Percentiles rank a stretch among this genome's conserved stretches.
Conservation (phyloP, 2,329 filamentous ascomycete genomes). For the Trichoderma guizhouense region DNA sequence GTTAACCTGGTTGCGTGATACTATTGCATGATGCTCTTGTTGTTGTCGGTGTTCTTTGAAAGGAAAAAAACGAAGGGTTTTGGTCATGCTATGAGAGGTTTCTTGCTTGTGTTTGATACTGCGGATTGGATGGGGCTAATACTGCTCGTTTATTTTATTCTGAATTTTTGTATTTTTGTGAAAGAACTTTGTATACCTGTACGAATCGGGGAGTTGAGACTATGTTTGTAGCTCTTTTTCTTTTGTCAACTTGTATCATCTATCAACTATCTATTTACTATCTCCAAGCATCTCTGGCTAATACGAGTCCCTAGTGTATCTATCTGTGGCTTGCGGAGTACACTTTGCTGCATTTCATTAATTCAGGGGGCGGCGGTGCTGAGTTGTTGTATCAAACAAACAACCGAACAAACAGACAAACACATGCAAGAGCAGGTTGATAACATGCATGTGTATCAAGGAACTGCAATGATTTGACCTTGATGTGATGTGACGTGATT, state of each 20-base stretch:
- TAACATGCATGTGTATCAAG: neutral
- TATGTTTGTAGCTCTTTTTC: neutral
- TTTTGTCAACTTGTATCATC: neutral
- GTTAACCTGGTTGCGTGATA: neutral
- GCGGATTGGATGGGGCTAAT: neutral
- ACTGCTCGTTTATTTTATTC: neutral
- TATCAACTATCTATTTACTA: neutral
- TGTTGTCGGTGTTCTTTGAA: neutral
- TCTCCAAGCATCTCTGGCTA: too few species aligned
- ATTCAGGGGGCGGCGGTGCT: conserved; percentile 8
- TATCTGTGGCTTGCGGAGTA: neutral
- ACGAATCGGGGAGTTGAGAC: neutral
- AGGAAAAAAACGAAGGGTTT: neutral
- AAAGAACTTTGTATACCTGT: neutral
- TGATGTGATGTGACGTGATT: neutral
- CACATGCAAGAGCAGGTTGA: neutral
- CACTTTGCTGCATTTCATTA: neutral
- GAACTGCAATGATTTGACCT: neutral
- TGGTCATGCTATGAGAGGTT: neutral
- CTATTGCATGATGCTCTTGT: neutral
- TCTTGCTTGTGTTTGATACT: neutral
- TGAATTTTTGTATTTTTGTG: neutral
- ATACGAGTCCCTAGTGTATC: too few species aligned
- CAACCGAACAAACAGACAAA: neutral
- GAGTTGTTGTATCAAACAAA: neutral